These are phyloP conservation scores for Heliophila coronopifolia DNA, from an alignment of 441 rosid species.

Conservation along the genomic window DNA sequence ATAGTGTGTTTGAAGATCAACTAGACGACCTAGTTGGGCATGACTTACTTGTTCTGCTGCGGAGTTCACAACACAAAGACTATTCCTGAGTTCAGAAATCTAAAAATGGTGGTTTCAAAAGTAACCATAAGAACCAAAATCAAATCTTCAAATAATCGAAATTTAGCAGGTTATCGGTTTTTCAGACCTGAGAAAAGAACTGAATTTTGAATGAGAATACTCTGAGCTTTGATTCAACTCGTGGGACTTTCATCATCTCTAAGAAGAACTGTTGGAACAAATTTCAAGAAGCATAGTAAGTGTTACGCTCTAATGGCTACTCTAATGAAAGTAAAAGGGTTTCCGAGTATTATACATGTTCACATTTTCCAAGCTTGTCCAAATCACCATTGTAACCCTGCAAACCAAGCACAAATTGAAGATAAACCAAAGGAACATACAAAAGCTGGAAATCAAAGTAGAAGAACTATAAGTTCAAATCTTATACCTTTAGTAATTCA, in stretches of 20 bases:
- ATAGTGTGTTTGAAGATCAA: constrained; percentile 2
- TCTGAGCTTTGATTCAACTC: constrained; percentile 86
- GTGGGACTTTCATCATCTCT: constrained; percentile 85
- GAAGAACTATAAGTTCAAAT: neutral
- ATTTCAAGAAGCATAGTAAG: constrained; percentile 21
- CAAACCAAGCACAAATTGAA: constrained; percentile 21
- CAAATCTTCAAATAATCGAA: constrained; percentile 1
- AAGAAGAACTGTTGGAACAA: constrained; percentile 63
- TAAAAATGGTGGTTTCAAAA: constrained; percentile 23
- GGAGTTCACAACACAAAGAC: constrained; percentile 68
- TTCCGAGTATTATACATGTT: constrained; percentile 43
- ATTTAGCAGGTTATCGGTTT: constrained; percentile 2
- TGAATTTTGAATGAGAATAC: constrained; percentile 90
- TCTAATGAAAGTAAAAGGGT: neutral
- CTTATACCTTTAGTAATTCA: constrained; percentile 52
- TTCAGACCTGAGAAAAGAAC: constrained; percentile 67
- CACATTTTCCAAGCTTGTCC: constrained; percentile 85
- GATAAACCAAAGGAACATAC: constrained; percentile 9
- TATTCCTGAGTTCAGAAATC: constrained; percentile 75
- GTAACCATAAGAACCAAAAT: constrained; percentile 24
- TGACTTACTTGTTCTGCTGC: constrained; percentile 70
- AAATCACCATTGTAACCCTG: constrained; percentile 82
- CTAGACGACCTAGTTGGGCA: neutral
- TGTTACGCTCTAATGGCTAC: constrained; percentile 6
- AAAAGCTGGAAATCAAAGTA: neutral